Evolutionary conservation across 2,329 filamentous ascomycete genomes (phyloP), one percentile per base, ranked within the genome.

Genomic region (Coniochaeta hoffmannii): DNA sequence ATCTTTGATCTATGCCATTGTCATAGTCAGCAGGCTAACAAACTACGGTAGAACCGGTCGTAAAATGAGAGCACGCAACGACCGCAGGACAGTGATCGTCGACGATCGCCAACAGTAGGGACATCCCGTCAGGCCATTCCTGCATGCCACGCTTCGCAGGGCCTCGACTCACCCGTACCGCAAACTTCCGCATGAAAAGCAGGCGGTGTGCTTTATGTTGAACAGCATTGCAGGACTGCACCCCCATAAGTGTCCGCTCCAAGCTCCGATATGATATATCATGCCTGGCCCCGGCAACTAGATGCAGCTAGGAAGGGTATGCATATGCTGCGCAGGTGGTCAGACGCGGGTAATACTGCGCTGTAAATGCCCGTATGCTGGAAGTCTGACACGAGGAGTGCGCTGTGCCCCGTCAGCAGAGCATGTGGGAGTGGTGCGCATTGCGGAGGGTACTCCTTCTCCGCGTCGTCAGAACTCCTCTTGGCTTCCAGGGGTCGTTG

Each of bases 91-190:
- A 46, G 26, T 28, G 41, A 46, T 46, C 41, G 41, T n/a, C 24
- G 24, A 46, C 11, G 41, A n/a, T n/a, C n/a, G n/a, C n/a, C n/a
- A n/a, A n/a, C n/a, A n/a, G n/a, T 5, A 46, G 41, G 41, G 41
- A 46, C 41, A 6, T 46, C 41, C 41, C 41, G 41, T 46, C 41
- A 46, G 41, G n/a, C 41, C 41, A 46, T 46, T 46, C 41, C 41
- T 22, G 41, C 41, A 46, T 46, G 24, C 41, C 22, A 46, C 41
- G 14, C 9, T 5, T n/a, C 5, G 8, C 41, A 15, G 41, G 17
- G 19, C 10, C 41, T 26, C 22, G 22, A 46, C 15, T 19, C 24
- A 22, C 38, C 4, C n/a, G 17, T 46, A 24, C 36, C 36, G 36
- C 34, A n/a, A 36, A n/a, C n/a, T n/a, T n/a, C n/a, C n/a, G n/a